Conservation (phyloP, 352 stramenopile species). For the Globisporangium iwayamae region DNA sequence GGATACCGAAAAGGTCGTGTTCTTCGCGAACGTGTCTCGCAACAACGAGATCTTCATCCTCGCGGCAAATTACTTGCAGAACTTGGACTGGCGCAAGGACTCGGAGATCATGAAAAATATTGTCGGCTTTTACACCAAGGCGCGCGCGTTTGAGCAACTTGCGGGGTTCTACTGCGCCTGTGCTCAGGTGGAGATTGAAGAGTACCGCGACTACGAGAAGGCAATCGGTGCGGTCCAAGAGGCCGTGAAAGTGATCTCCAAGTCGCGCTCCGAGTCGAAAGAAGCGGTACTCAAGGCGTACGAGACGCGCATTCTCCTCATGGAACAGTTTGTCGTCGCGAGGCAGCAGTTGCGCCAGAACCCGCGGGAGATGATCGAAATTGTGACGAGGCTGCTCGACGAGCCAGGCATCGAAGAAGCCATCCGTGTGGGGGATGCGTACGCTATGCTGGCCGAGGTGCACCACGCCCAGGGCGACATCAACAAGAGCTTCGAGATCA, state of each 20-base stretch:
- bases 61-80: slow-evolving; percentile 94
- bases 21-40: slow-evolving; percentile 91
- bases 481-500: slow-evolving; percentile 54
- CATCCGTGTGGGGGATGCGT: slow-evolving; percentile 88
- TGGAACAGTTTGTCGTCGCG: slow-evolving; percentile 86
- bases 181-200: slow-evolving; percentile 91
- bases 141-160: slow-evolving; percentile 90
- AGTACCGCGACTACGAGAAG: slow-evolving; percentile 94
- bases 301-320: slow-evolving; percentile 60
- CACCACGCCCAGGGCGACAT: slow-evolving; percentile 68
- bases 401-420: slow-evolving; percentile 81
- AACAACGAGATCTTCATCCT: slow-evolving; percentile 95
- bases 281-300: slow-evolving; percentile 58
- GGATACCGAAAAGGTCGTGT: slow-evolving; percentile 94
- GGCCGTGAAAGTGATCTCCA: slow-evolving; percentile 82
- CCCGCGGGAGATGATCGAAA: slow-evolving; percentile 61
- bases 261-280: slow-evolving; percentile 65
- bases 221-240: slow-evolving; percentile 88
- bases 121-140: slow-evolving; percentile 94
- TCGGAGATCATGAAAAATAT: slow-evolving; percentile 92
- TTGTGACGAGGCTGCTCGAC: slow-evolving; percentile 82
- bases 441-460: slow-evolving; percentile 81
- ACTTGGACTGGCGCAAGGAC: slow-evolving; percentile 91
- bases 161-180: slow-evolving; percentile 90
- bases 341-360: slow-evolving; percentile 56